Percentiles rank a stretch among this genome's conserved stretches.
Conservation (phyloP, 75 land plant genomes). For the Pseudotsuga menziesii region DNA sequence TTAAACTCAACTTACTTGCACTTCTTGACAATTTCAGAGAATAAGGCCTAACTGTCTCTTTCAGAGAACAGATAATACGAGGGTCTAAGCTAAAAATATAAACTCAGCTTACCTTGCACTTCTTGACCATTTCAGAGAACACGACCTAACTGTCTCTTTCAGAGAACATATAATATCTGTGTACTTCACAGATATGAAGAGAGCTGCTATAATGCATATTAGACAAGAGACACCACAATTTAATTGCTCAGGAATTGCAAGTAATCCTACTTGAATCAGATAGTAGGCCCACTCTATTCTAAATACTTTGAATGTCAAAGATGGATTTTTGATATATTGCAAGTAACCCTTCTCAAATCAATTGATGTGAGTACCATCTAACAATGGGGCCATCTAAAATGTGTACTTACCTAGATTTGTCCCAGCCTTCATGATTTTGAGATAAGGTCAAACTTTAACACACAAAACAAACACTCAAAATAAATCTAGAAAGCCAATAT, state of each 20-base stretch:
- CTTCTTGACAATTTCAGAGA: constrained; percentile 94
- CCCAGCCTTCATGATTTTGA: no score
- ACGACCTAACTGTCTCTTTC: no score
- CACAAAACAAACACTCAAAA: not conserved
- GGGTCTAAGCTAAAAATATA: not conserved
- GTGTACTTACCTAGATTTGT: not conserved
- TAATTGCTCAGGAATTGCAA: not conserved
- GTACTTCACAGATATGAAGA: no score
- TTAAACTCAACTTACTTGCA: constrained; percentile 59
- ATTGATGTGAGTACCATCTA: not conserved
- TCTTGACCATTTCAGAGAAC: constrained; percentile 97
- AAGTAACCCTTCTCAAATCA: not conserved
- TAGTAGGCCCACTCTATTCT: not conserved
- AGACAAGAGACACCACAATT: no score
- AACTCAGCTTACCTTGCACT: constrained; percentile 71
- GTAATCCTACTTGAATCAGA: not conserved
- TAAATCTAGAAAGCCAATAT: not conserved
- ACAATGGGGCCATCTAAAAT: not conserved
- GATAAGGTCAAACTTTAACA: not conserved
- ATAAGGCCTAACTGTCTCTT: no score
- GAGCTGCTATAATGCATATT: no score
- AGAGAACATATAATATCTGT: no score
- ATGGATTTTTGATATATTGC: no score
- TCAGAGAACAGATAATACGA: no score
- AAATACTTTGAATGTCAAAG: no score